phyloP scores from a whole-genome alignment of 176 grass and related monocot genomes.

The Stipa capillata region DNA sequence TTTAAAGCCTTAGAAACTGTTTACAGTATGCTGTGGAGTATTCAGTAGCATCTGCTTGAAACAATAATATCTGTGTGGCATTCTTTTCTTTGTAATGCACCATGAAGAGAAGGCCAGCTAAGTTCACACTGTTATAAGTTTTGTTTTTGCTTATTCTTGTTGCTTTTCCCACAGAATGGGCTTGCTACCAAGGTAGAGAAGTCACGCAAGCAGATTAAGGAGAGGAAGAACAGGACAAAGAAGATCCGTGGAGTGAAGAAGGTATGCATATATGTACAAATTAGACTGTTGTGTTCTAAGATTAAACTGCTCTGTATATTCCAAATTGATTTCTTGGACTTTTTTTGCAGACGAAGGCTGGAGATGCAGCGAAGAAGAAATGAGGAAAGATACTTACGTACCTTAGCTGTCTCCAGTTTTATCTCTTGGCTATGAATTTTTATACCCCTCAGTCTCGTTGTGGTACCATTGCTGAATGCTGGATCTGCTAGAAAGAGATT shows the following conservation, averaged over 20 bases:
- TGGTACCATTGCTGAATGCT: not conserved
- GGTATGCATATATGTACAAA: conserved; percentile 12
- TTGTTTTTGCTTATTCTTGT: not conserved
- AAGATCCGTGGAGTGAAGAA: conserved; percentile 96
- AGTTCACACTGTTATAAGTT: too few relatives aligned
- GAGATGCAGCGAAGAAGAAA: conserved; percentile 81
- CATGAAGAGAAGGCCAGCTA: too few relatives aligned
- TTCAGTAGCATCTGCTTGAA: too few relatives aligned
- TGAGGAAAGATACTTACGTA: conserved; percentile 8
- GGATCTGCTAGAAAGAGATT: conserved; percentile 12
- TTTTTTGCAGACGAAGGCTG: conserved; percentile 73
- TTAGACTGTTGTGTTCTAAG: not conserved
- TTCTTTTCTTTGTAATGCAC: not conserved
- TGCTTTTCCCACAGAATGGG: conserved; percentile 45
- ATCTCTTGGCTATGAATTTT: conserved; percentile 5
- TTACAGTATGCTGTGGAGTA: too few relatives aligned
- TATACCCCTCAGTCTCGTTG: not conserved
- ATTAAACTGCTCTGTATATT: not conserved
- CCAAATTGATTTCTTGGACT: not conserved
- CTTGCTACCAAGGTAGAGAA: conserved; percentile 97
- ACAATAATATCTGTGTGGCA: not conserved
- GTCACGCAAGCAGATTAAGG: conserved; percentile 94
- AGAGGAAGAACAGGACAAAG: conserved; percentile 93
- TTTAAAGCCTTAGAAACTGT: too few relatives aligned
- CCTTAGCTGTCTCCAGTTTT: not conserved